phyloP scores from a whole-genome alignment of 2,329 filamentous ascomycete genomes.

The Colletotrichum scovillei region DNA sequence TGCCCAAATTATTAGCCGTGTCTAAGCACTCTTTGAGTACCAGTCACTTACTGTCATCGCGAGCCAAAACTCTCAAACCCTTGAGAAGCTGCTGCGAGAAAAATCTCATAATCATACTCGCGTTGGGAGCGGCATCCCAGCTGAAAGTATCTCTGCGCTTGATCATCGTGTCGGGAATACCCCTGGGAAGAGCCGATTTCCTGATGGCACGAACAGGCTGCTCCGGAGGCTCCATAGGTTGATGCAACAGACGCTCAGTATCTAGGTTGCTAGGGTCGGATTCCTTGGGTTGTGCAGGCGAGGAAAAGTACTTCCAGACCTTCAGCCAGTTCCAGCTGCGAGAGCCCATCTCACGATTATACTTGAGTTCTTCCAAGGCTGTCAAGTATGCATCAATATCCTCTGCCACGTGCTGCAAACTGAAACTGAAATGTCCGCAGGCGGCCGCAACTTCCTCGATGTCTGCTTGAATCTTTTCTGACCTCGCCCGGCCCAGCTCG shows the following conservation, averaged over 20 bases:
- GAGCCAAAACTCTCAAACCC: constrained; percentile 59
- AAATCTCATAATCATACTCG: constrained; percentile 55
- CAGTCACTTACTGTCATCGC: constrained; percentile 62
- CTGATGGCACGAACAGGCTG: constrained; percentile 58
- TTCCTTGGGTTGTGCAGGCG: constrained; percentile 13
- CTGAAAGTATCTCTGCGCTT: constrained; percentile 63
- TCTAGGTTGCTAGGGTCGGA: constrained; percentile 53
- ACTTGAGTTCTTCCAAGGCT: constrained; percentile 86
- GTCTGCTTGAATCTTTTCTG: constrained; percentile 85
- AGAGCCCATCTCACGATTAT: constrained; percentile 70
- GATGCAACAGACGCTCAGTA: constrained; percentile 51
- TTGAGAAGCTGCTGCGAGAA: constrained; percentile 59
- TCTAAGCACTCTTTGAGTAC: constrained; percentile 33
- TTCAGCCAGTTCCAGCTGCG: constrained; percentile 87
- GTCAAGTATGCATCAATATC: constrained; percentile 87
- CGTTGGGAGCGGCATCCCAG: constrained; percentile 66
- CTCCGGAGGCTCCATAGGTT: constrained; percentile 37
- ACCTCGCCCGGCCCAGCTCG: constrained; percentile 74
- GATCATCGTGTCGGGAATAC: constrained; percentile 66
- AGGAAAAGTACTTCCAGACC: constrained; percentile 69
- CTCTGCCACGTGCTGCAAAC: constrained; percentile 88
- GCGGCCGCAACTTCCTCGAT: constrained; percentile 98
- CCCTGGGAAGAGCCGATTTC: constrained; percentile 65
- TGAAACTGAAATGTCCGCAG: constrained; percentile 96
- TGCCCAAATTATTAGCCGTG: constrained; percentile 36